Evolutionary conservation across 1,284 basidiomycete genomes (phyloP).

Genomic region (Mycosarcoma maydis): DNA sequence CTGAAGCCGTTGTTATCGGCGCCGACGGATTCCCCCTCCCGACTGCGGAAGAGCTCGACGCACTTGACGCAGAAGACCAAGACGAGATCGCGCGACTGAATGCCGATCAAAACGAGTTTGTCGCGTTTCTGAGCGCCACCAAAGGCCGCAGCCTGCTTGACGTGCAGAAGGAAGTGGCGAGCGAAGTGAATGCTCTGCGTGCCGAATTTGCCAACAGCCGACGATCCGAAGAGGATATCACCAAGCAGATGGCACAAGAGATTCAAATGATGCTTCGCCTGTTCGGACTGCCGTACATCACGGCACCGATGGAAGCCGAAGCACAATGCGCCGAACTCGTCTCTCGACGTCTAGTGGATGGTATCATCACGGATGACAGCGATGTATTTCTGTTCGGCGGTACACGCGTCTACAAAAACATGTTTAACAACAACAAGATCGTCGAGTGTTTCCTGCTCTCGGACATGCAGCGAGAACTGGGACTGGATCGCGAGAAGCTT

Average conservation of each 20-base stretch:
- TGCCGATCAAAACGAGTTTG: constrained; percentile 77
- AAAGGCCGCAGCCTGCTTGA: constrained; percentile 70
- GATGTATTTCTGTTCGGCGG: constrained; percentile 99
- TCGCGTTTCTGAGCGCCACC: constrained; percentile 86
- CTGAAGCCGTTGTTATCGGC: constrained; percentile 66
- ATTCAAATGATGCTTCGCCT: constrained; percentile 86
- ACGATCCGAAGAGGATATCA: constrained; percentile 93
- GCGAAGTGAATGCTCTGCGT: constrained; percentile 84
- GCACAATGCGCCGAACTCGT: constrained; percentile 96
- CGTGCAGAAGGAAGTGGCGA: constrained; percentile 87
- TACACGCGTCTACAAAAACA: constrained; percentile 92
- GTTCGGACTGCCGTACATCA: constrained; percentile 97
- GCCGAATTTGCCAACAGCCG: constrained; percentile 86
- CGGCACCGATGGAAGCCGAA: constrained; percentile 97
- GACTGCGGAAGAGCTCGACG: constrained; percentile 76
- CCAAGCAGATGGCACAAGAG: constrained; percentile 91
- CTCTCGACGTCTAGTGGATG: constrained; percentile 85
- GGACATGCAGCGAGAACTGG: constrained; percentile 88
- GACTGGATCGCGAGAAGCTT: constrained; percentile 85
- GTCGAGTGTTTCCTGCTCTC: constrained; percentile 91
- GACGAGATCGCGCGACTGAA: constrained; percentile 51
- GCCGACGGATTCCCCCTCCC: constrained; percentile 75
- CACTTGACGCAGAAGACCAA: constrained; percentile 76
- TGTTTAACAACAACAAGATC: constrained; percentile 99
- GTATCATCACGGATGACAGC: constrained; percentile 98